phyloP scores from a whole-genome alignment of 805 yeast genomes.

The Wickerhamiella shivajii region DNA sequence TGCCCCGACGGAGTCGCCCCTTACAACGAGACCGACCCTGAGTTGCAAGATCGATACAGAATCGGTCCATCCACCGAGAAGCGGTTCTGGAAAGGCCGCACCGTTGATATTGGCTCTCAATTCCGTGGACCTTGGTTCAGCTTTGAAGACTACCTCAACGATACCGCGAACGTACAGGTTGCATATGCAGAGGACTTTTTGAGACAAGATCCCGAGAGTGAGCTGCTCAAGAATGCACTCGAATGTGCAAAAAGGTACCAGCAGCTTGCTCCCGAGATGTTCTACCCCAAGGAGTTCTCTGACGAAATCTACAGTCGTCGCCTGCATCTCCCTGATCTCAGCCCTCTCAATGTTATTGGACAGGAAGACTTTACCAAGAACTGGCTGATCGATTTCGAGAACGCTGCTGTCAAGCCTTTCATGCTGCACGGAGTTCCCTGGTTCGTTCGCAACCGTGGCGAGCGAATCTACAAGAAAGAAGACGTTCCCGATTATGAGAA shows the following conservation, averaged over 20 bases:
- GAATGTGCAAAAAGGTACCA: conserved; percentile 48
- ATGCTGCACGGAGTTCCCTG: conserved; percentile 64
- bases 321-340: conserved; percentile 67
- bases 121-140: conserved; percentile 67
- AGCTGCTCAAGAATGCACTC: conserved; percentile 17
- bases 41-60: conserved; percentile 57
- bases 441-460: conserved; percentile 78
- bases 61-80: conserved; percentile 84
- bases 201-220: conserved; percentile 38
- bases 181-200: conserved; percentile 43
- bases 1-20: conserved; percentile 27
- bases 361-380: conserved; percentile 20
- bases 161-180: conserved; percentile 51
- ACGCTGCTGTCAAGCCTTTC: conserved; percentile 66
- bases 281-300: conserved; percentile 35
- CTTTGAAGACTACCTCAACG: conserved; percentile 48
- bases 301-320: conserved; percentile 57
- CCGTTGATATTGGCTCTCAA: conserved; percentile 36
- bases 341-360: conserved; percentile 70
- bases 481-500: conserved; percentile 59
- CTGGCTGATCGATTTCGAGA: conserved; percentile 71
- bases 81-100: conserved; percentile 51
- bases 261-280: conserved; percentile 40
- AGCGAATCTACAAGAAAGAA: conserved; percentile 63
- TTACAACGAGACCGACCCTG: conserved; percentile 31